Base-by-base conservation (phyloP, 108 stramenopile species). In the Fistulifera pelliculosa region DNA sequence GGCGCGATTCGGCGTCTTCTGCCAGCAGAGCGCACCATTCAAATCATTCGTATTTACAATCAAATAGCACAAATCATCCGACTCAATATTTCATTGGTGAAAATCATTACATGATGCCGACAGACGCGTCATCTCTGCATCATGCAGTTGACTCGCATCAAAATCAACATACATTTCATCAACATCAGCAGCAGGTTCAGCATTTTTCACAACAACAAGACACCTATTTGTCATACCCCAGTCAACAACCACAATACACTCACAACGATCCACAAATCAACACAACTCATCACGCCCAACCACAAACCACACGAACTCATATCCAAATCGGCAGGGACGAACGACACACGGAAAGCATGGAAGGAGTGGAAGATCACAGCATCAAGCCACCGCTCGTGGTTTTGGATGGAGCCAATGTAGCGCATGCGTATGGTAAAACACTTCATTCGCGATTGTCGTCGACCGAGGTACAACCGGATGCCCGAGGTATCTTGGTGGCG, bases 371-470 rank as follows among this genome's bases (percentile, higher is more conserved):
- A 58, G 68, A 73, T 44, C 55, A 61, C 18, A 56, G 51, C 1
- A 40, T 51, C 10, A 81, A 62, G 47, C 58, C 71, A 26, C 88
- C 88, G 2, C 50, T 90, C 41, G 71, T 90, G 18, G 88, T 90
- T 16, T 68, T 90, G 17, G 88, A 90, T 52, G 88, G 84, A 31
- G 88, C 88, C 55, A 90, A 90, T 54, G 68, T 90, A 14, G 82
- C 88, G 21, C 79, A 90, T 57, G 70, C 70, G n/a, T 90, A 90
- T 52, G 77, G 74, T 12, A 64, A 74, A n/a, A 75, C 77, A 49
- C 45, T 54, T 45, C 44, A 65, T 64, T 18, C 28, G 38, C 56
- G 43, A 45, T 25, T 44, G 42, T 35, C 6, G 3, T 21, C 16
- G 7, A 19, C 58, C 6, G 14, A 50, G 45, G 17, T 63, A 39